Evolutionary conservation across 352 stramenopile species (phyloP).

Genomic region (Phytophthora capsici): DNA sequence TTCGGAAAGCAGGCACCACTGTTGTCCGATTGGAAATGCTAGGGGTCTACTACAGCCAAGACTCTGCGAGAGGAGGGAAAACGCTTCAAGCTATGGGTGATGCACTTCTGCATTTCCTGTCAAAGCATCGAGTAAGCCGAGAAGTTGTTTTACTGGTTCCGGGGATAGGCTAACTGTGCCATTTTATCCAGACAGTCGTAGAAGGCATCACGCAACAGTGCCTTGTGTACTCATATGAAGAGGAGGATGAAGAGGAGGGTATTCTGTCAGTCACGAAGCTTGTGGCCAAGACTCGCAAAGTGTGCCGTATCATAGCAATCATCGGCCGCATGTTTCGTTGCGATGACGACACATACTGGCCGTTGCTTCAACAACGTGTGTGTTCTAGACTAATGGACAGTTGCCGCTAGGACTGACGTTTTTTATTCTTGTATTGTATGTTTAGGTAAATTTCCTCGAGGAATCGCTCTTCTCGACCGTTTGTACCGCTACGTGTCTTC

Average conservation of each 20-base stretch:
- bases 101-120: constrained; percentile 58
- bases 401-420: constrained; percentile 14
- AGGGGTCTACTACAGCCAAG: constrained; percentile 68
- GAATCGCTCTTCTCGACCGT: constrained; percentile 57
- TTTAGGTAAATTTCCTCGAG: constrained; percentile 53
- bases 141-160: background rate
- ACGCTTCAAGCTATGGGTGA: constrained; percentile 67
- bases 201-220: constrained; percentile 32
- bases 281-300: constrained; percentile 40
- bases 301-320: constrained; percentile 39
- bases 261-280: constrained; percentile 40
- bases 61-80: constrained; percentile 64
- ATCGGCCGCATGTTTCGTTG: constrained; percentile 44
- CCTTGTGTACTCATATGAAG: constrained; percentile 5
- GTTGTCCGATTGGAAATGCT: constrained; percentile 72
- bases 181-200: constrained; percentile 21
- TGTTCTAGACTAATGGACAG: background rate
- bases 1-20: constrained; percentile 57
- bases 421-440: background rate
- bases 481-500: constrained; percentile 47
- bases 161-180: constrained; percentile 5
- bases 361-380: constrained; percentile 48
- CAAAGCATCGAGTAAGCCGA: constrained; percentile 52
- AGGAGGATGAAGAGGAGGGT: constrained; percentile 14
- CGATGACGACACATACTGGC: constrained; percentile 44